These are phyloP conservation scores for Gamarada debralockiae DNA, from an alignment of 495 filamentous ascomycete species.

Conservation along the genomic window DNA sequence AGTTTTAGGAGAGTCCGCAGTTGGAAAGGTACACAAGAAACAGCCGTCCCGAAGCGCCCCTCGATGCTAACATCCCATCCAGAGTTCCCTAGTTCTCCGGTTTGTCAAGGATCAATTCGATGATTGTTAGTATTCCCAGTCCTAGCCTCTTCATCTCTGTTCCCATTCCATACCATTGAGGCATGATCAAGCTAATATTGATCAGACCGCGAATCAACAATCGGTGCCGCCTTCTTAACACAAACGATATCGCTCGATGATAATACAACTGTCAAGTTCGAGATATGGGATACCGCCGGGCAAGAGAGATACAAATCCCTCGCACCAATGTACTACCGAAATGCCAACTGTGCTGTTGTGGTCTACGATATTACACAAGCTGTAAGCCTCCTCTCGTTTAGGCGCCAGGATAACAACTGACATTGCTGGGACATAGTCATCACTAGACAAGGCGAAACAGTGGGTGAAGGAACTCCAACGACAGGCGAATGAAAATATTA, in stretches of 20 bases:
- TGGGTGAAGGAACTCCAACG: slow-evolving; percentile 99
- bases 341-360: slow-evolving; percentile 97
- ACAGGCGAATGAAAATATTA: slow-evolving; percentile 98
- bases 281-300: slow-evolving; percentile 99
- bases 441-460: slow-evolving; percentile 95
- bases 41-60: neutral
- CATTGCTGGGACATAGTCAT: slow-evolving; percentile 54
- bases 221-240: slow-evolving; percentile 97
- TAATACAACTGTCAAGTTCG: slow-evolving; percentile 97
- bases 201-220: slow-evolving; percentile 85
- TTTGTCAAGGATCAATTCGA: slow-evolving; percentile 99
- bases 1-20: slow-evolving; percentile 84
- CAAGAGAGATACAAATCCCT: slow-evolving; percentile 98
- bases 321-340: slow-evolving; percentile 98
- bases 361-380: slow-evolving; percentile 99
- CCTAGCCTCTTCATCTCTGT: neutral
- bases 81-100: slow-evolving; percentile 96
- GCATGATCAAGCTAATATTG: too few species aligned
- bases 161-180: too few species aligned
- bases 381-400: slow-evolving; percentile 46
- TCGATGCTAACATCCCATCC: slow-evolving; percentile 32
- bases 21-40: slow-evolving; percentile 75
- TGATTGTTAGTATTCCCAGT: slow-evolving; percentile 48
- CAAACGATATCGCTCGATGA: slow-evolving; percentile 98
- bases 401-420: neutral